phyloP scores from a whole-genome alignment of 2,329 filamentous ascomycete genomes.

The Diaporthe citriasiana region DNA sequence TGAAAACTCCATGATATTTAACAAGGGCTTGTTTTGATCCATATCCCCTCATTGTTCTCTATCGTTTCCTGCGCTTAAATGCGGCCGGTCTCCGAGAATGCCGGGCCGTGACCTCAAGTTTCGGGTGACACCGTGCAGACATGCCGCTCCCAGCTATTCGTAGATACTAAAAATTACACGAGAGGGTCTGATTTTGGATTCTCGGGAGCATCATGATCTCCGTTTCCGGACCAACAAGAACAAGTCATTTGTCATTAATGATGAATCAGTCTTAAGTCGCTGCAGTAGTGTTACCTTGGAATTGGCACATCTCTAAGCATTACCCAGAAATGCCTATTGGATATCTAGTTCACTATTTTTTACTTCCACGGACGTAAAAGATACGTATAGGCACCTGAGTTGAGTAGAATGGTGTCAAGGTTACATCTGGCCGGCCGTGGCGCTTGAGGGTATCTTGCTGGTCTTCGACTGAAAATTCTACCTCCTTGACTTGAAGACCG shows the following conservation, averaged over 20 bases:
- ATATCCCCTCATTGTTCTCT: not conserved
- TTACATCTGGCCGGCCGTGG: not conserved
- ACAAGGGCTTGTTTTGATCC: not conserved
- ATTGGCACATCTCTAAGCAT: no score
- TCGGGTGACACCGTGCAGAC: not conserved
- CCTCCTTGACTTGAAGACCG: constrained; percentile 4
- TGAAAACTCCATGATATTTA: not conserved
- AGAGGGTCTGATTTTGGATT: not conserved
- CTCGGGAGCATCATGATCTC: not conserved
- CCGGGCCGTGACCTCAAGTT: not conserved
- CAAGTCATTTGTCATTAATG: not conserved
- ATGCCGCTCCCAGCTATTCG: not conserved
- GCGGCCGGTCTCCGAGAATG: not conserved
- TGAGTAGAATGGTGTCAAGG: constrained; percentile 38
- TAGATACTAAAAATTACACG: no score
- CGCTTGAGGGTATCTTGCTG: not conserved
- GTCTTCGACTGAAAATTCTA: constrained; percentile 20
- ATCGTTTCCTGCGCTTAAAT: no score
- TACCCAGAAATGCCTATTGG: not conserved
- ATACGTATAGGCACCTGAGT: constrained; percentile 36
- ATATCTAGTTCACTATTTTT: not conserved
- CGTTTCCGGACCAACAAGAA: not conserved
- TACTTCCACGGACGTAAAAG: constrained; percentile 11
- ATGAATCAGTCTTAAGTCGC: not conserved
- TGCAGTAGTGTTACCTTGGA: not conserved